Percentiles rank a stretch among this genome's conserved stretches.
phyloP scores from a whole-genome alignment of 345 rosid genomes.

The Anastatica hierochuntica region DNA sequence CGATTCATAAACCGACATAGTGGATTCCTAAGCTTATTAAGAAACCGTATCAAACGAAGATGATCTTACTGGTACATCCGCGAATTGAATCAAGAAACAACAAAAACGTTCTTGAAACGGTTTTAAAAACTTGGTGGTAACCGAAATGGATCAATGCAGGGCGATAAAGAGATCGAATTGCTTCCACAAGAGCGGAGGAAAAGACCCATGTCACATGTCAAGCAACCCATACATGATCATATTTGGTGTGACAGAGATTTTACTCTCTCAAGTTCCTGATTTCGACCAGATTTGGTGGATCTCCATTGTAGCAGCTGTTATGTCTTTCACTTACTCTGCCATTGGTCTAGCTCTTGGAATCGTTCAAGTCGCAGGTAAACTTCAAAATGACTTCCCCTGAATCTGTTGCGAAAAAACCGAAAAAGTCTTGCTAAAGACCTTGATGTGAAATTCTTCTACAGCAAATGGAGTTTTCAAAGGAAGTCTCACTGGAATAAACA shows the following conservation, averaged over 20 bases:
- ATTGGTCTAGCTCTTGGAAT: conserved; percentile 85
- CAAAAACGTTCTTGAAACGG: neutral
- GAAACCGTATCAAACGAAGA: no score
- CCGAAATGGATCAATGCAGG: conserved; percentile 36
- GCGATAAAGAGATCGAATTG: conserved; percentile 75
- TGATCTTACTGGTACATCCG: no score
- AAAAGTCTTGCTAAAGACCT: no score
- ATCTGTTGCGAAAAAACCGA: no score
- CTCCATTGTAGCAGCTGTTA: conserved; percentile 78
- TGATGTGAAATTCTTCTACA: conserved; percentile 7
- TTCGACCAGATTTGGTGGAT: conserved; percentile 90
- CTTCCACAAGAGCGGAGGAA: conserved; percentile 53
- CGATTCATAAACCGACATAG: no score
- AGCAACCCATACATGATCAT: conserved; percentile 70
- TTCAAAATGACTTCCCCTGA: no score
- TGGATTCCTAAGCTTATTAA: no score
- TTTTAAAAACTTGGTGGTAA: neutral
- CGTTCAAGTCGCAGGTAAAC: conserved; percentile 60
- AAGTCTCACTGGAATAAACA: conserved; percentile 64
- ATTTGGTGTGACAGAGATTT: conserved; percentile 53
- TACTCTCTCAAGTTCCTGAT: conserved; percentile 74
- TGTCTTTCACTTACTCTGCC: conserved; percentile 92
- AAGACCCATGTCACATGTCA: conserved; percentile 50
- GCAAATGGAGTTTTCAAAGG: conserved; percentile 51
- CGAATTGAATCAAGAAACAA: no score